Evolutionary conservation across 2,329 filamentous ascomycete species (phyloP).

Genomic region (Penicillium sp.): DNA sequence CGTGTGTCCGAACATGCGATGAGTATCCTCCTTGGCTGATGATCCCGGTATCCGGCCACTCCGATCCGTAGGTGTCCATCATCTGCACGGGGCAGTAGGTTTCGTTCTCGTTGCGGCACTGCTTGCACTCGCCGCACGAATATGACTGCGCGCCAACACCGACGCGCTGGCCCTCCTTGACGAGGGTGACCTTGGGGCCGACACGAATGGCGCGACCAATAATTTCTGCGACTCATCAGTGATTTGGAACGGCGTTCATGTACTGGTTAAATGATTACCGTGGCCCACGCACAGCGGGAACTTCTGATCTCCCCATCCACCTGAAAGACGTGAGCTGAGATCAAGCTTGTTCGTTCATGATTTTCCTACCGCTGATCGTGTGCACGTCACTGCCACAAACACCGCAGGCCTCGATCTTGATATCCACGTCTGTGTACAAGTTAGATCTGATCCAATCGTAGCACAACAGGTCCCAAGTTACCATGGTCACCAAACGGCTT

Average conservation of each 20-base stretch:
- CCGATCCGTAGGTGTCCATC: conserved; percentile 55
- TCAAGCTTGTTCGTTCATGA: not conserved
- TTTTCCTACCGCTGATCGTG: conserved; percentile 54
- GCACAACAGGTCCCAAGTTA: conserved; percentile 12
- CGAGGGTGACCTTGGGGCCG: conserved; percentile 61
- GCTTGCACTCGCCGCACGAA: conserved; percentile 63
- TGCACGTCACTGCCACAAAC: conserved; percentile 72
- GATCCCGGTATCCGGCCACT: conserved; percentile 59
- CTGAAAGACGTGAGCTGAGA: conserved; percentile 30
- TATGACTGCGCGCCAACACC: conserved; percentile 68
- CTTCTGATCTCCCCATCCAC: conserved; percentile 53
- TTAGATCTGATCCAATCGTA: not conserved
- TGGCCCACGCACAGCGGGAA: conserved; percentile 55
- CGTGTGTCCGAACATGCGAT: conserved; percentile 68
- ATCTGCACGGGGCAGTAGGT: conserved; percentile 62
- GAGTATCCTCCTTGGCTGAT: conserved; percentile 66
- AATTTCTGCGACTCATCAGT: conserved; percentile 52
- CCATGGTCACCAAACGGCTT: conserved; percentile 79
- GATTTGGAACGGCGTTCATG: not conserved
- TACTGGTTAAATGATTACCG: conserved; percentile 30
- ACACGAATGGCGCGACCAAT: conserved; percentile 67
- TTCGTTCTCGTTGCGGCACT: conserved; percentile 66
- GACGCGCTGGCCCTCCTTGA: conserved; percentile 63
- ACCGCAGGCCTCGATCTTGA: conserved; percentile 80
- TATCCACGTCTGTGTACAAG: conserved; percentile 64